phyloP scores from a whole-genome alignment of 768 basidiomycete species.

The Psilocybe sp. region DNA sequence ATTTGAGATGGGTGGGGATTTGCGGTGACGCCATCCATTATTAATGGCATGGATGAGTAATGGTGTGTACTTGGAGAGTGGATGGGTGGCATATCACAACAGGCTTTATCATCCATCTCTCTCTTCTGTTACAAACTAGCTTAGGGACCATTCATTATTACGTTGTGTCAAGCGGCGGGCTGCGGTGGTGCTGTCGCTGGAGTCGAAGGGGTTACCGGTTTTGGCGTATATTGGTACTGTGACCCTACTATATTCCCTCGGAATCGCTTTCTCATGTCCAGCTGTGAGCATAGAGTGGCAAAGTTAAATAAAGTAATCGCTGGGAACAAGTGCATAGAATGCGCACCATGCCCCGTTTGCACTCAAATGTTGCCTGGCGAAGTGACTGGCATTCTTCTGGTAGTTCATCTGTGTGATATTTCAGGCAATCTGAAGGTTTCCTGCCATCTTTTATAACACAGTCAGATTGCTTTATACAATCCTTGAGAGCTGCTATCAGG shows the following conservation, averaged over 20 bases:
- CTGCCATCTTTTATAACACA: conserved; percentile 78
- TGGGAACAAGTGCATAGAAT: no score
- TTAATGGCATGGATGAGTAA: no score
- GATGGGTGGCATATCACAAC: no score
- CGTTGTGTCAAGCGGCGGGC: no score
- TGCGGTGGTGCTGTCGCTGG: no score
- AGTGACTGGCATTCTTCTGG: conserved; percentile 80
- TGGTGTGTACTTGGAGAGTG: no score
- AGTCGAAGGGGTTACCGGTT: conserved; percentile 9
- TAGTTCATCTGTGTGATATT: conserved; percentile 68
- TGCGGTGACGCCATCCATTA: no score
- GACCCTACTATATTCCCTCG: conserved; percentile 67
- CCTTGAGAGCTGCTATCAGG: conserved; percentile 74
- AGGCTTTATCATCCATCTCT: no score
- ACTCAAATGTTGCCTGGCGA: conserved; percentile 82
- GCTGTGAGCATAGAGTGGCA: conserved; percentile 29
- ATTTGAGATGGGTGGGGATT: no score
- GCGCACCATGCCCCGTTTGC: conserved; percentile 86
- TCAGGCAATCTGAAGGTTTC: conserved; percentile 85
- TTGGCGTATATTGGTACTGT: conserved; percentile 42
- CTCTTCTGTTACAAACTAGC: background rate
- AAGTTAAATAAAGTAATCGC: no score
- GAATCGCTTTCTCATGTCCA: conserved; percentile 85
- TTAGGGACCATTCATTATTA: no score
- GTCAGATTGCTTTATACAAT: conserved; percentile 81